phyloP scores from a whole-genome alignment of 2,329 filamentous ascomycete genomes.

The Aspergillus fructus region DNA sequence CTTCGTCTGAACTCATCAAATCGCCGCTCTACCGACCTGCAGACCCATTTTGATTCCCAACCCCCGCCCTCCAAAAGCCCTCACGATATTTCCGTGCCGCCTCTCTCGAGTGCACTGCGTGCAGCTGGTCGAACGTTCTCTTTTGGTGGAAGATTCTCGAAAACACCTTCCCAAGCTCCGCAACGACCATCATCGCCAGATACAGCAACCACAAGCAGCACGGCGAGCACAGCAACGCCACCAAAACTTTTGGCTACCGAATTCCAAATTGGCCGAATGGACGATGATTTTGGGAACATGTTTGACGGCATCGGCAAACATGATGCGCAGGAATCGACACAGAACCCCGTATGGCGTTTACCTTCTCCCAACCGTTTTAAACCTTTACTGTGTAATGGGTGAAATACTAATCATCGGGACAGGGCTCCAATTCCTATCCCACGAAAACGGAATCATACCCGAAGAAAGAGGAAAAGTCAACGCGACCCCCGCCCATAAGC shows the following conservation, averaged over 20 bases:
- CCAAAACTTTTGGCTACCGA: slow-evolving; percentile 51
- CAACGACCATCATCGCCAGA: slow-evolving; percentile 25
- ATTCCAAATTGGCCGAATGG: slow-evolving; percentile 41
- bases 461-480: slow-evolving; percentile 24
- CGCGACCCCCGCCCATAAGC: slow-evolving; percentile 44
- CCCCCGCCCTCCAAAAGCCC: slow-evolving; percentile 38
- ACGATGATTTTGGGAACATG: slow-evolving; percentile 52
- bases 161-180: slow-evolving; percentile 24
- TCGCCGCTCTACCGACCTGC: slow-evolving; percentile 54
- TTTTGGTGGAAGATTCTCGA: slow-evolving; percentile 48
- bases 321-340: slow-evolving; percentile 25
- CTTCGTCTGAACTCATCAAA: slow-evolving; percentile 56
- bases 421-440: slow-evolving; percentile 26
- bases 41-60: slow-evolving; percentile 39
- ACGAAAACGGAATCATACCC: slow-evolving; percentile 17
- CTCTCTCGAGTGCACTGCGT: slow-evolving; percentile 42
- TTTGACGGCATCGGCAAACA: slow-evolving; percentile 48
- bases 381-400: not conserved
- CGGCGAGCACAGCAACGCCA: slow-evolving; percentile 51
- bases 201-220: slow-evolving; percentile 50
- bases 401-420: slow-evolving; percentile 19
- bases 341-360: slow-evolving; percentile 24
- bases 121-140: slow-evolving; percentile 55
- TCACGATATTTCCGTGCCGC: slow-evolving; percentile 44
- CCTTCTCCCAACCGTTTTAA: not conserved